A percentile compares a stretch with the other conserved stretches of the same genome.
phyloP scores from a whole-genome alignment of 306 rosid genomes.

The cucumber (Cucumis sativus) region DNA sequence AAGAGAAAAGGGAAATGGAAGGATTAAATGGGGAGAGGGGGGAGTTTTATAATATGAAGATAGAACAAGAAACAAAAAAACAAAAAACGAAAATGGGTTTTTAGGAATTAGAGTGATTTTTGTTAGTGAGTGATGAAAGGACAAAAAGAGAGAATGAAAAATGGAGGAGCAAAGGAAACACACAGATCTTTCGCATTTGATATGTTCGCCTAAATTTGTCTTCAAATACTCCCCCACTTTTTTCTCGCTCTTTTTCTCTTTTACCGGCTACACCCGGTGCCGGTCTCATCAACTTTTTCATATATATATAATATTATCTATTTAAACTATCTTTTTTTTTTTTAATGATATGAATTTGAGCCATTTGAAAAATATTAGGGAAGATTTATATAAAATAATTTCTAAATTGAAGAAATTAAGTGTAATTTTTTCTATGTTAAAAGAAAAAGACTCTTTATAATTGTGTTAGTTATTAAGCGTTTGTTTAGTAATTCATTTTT shows the following conservation, averaged over 20 bases:
- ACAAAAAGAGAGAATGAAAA: constrained; percentile 9
- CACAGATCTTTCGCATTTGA: constrained; percentile 8
- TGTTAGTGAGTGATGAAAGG: not conserved
- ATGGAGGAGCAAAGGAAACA: not conserved
- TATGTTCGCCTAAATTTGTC: constrained; percentile 1
- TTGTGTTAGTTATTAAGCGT: too few relatives aligned
- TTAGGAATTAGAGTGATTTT: not conserved
- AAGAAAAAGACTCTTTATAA: too few relatives aligned
- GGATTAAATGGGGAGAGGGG: not conserved
- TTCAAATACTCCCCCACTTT: not conserved
- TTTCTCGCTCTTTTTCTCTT: not conserved
- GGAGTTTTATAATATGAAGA: not conserved
- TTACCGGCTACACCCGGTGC: constrained; percentile 1
- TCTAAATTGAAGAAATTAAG: too few relatives aligned
- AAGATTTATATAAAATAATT: too few relatives aligned
- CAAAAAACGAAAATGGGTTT: not conserved
- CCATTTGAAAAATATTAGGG: too few relatives aligned
- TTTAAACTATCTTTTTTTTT: too few relatives aligned
- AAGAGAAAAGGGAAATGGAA: not conserved
- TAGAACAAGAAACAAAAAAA: too few relatives aligned
- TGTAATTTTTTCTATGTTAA: too few relatives aligned
- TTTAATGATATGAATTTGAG: too few relatives aligned
- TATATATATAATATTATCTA: too few relatives aligned
- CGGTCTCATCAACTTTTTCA: not conserved
- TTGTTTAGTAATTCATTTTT: too few relatives aligned